Conservation (phyloP, 2,329 filamentous ascomycete species). For the Gaeumannomyces tritici region DNA sequence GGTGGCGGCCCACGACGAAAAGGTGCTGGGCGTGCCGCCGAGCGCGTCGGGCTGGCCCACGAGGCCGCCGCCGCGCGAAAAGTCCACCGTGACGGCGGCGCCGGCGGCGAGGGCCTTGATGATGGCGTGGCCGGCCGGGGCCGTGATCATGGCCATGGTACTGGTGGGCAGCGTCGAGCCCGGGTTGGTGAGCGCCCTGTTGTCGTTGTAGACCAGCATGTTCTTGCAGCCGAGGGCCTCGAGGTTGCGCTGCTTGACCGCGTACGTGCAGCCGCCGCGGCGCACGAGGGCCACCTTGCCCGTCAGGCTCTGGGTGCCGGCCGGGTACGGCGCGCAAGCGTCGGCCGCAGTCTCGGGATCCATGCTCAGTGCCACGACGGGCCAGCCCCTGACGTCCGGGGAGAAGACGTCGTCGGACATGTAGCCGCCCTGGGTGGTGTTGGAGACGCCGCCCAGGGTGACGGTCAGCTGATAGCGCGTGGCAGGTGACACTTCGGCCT, state of each 20-base stretch:
- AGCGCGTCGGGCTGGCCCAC: slow-evolving; percentile 4
- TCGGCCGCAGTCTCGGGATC: slow-evolving; percentile 15
- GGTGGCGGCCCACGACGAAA: slow-evolving; percentile 31
- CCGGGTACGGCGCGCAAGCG: slow-evolving; percentile 27
- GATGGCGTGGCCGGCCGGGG: slow-evolving; percentile 17
- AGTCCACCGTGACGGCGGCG: slow-evolving; percentile 20
- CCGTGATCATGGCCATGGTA: not conserved
- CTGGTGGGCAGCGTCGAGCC: slow-evolving; percentile 6
- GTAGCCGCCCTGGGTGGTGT: slow-evolving; percentile 7
- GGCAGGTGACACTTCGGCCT: slow-evolving; percentile 11
- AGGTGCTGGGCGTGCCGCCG: slow-evolving; percentile 26
- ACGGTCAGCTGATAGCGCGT: slow-evolving; percentile 9
- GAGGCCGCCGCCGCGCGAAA: slow-evolving; percentile 4
- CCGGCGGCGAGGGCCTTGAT: slow-evolving; percentile 18
- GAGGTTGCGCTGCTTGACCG: slow-evolving; percentile 19
- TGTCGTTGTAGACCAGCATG: slow-evolving; percentile 20
- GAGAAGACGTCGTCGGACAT: slow-evolving; percentile 8
- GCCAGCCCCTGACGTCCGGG: slow-evolving; percentile 10
- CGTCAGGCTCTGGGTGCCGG: slow-evolving; percentile 26
- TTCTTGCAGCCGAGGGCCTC: slow-evolving; percentile 17
- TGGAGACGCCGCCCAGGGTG: not conserved
- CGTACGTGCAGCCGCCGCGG: slow-evolving; percentile 10
- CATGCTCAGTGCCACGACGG: slow-evolving; percentile 15
- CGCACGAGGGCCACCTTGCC: slow-evolving; percentile 30
- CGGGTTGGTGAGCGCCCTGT: not conserved